Base-by-base conservation (phyloP, 768 basidiomycete species). In the Collybia mongolica region DNA sequence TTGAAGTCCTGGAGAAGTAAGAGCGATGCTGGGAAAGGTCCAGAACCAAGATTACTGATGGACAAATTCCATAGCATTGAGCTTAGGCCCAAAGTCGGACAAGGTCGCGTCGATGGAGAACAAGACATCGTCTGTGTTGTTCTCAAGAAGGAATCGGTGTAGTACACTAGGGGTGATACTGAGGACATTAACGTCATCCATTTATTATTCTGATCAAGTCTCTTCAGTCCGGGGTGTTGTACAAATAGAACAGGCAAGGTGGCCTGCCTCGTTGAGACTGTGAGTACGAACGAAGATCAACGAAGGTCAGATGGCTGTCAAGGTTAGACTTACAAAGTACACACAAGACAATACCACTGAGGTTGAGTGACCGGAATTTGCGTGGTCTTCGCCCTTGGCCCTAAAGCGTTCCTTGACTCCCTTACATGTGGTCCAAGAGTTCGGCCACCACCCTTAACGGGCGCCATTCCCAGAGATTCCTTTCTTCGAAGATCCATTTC, bases 201-300 rank as follows among this genome's bases (percentile, higher is more conserved):
- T 9, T 32, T 9, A 32, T 32, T 32, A 14, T 35, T 49, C n/a
- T 12, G 14, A 39, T 52, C 50, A 59, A 43, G 19, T 48, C n/a
- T 49, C 32, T 44, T 60, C 57, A 22, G 81, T 79, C 47, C 73
- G 70, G 44, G 77, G 73, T 8, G 81, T 83, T 2, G 70, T 69
- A 60, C 87, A 89, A 1, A 74, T 84, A 35, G 80, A 75, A 59
- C 87, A 89, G 7, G 79, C 80, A 7, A 85, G 72, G 62, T 84
- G 79, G 15, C 59, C 64, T 8, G 69, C 62, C 28, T 79, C 60
- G 54, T 88, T 88, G 45, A 72, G 55, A 39, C 84, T 86, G 51
- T n/a, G n/a, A n/a, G n/a, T n/a, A n/a, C n/a, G n/a, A n/a, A n/a
- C n/a, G n/a, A n/a, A 3, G 38, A 53, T 8, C 41, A 40, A 37